Evolutionary conservation across 2,329 filamentous ascomycete genomes (phyloP).

Genomic region (Paecilomyces fulvus): DNA sequence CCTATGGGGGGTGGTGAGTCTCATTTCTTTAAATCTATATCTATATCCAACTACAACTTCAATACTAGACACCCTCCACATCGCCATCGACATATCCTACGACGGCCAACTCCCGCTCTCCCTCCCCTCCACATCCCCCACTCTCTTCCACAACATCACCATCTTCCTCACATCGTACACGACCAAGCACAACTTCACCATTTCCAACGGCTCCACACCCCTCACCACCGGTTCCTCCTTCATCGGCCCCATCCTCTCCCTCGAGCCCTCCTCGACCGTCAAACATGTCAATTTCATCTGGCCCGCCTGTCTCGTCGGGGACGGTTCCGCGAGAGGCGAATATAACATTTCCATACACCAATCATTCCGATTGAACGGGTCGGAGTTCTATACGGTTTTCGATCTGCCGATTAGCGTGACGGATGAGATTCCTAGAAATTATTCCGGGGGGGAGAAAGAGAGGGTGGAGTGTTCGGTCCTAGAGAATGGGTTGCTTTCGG

Average conservation of each 20-base stretch:
- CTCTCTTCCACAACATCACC: constrained; percentile 55
- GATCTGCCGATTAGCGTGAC: constrained; percentile 61
- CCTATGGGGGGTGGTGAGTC: background rate
- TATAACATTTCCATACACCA: constrained; percentile 69
- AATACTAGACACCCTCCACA: constrained; percentile 43
- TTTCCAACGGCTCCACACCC: constrained; percentile 54
- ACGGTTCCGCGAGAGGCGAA: constrained; percentile 47
- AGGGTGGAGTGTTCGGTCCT: constrained; percentile 16
- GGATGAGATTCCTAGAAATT: constrained; percentile 46
- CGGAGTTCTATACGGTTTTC: constrained; percentile 60
- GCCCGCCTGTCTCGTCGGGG: constrained; percentile 59
- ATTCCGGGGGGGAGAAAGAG: constrained; percentile 2
- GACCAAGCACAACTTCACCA: constrained; percentile 59
- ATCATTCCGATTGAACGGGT: constrained; percentile 57
- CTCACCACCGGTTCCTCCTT: constrained; percentile 39
- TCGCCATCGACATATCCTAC: constrained; percentile 59
- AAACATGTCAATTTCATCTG: constrained; percentile 67
- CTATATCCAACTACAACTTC: background rate
- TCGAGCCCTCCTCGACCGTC: constrained; percentile 59
- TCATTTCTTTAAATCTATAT: background rate
- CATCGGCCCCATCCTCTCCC: constrained; percentile 53
- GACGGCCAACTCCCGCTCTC: constrained; percentile 55
- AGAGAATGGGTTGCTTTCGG: constrained; percentile 15
- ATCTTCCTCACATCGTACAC: constrained; percentile 58
- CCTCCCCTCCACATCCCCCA: constrained; percentile 42